These are phyloP conservation scores for Gamsiella multidivaricata DNA, from an alignment of 192 early-diverging fungal genomes.

Conservation along the genomic window DNA sequence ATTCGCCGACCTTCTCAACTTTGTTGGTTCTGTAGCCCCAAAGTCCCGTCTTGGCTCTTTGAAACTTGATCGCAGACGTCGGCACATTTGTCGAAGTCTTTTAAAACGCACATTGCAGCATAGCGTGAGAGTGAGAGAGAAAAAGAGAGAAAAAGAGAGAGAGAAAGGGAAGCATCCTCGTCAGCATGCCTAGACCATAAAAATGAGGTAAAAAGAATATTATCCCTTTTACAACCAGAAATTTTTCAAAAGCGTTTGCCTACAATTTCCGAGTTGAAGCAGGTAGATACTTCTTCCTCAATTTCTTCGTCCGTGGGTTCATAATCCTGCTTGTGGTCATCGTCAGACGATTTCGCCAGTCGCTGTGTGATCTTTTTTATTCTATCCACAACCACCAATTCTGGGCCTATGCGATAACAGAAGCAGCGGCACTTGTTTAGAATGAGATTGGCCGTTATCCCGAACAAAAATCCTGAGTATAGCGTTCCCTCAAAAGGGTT, in stretches of 20 bases:
- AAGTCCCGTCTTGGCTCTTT: slow-evolving; percentile 41
- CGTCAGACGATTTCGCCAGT: slow-evolving; percentile 30
- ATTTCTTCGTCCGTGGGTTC: slow-evolving; percentile 44
- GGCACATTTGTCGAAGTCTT: slow-evolving; percentile 50
- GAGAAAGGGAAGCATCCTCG: too few species aligned
- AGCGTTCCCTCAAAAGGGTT: too few species aligned
- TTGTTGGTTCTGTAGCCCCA: slow-evolving; percentile 49
- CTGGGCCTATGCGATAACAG: slow-evolving; percentile 27
- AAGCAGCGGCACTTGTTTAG: not conserved
- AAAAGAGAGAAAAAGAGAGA: too few species aligned
- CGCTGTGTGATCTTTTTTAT: slow-evolving; percentile 52
- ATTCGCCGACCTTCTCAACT: slow-evolving; percentile 48
- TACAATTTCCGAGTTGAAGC: slow-evolving; percentile 49
- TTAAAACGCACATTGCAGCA: not conserved
- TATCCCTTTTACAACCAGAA: not conserved
- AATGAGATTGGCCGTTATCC: not conserved
- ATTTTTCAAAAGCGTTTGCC: too few species aligned
- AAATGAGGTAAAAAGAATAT: not conserved
- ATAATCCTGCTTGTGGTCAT: slow-evolving; percentile 12
- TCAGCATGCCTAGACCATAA: too few species aligned
- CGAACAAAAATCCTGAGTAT: too few species aligned
- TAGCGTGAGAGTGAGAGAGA: not conserved
- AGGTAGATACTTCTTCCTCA: slow-evolving; percentile 40
- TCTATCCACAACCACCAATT: slow-evolving; percentile 39
- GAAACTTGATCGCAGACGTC: slow-evolving; percentile 50